Conservation (phyloP, 2,329 filamentous ascomycete species). For the Fusarium sp. region DNA sequence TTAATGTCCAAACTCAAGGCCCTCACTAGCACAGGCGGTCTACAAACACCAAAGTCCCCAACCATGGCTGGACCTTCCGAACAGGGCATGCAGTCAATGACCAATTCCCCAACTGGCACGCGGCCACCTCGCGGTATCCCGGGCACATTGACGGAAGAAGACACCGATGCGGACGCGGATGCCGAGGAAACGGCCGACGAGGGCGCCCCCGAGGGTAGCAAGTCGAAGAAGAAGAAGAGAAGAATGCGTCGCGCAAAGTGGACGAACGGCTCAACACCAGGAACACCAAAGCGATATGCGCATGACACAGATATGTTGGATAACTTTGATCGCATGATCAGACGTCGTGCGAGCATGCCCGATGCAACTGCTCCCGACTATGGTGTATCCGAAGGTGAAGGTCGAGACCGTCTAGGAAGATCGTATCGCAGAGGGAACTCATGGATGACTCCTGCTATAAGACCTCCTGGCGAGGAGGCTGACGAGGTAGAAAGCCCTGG, state of each 20-base stretch:
- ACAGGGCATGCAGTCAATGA: slow-evolving; percentile 57
- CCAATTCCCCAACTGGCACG: slow-evolving; percentile 64
- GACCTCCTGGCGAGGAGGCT: slow-evolving; percentile 64
- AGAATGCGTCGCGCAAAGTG: slow-evolving; percentile 72
- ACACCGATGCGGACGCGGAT: slow-evolving; percentile 72
- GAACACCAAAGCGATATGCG: slow-evolving; percentile 69
- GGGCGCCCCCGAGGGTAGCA: slow-evolving; percentile 58
- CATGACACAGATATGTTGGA: slow-evolving; percentile 60
- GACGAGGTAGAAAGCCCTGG: slow-evolving; percentile 69
- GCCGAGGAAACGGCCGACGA: slow-evolving; percentile 92
- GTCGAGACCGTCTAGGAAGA: slow-evolving; percentile 71
- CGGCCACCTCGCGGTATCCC: slow-evolving; percentile 66
- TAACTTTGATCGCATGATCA: slow-evolving; percentile 66
- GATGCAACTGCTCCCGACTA: slow-evolving; percentile 72
- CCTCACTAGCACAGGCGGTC: slow-evolving; percentile 70
- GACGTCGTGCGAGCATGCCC: slow-evolving; percentile 77
- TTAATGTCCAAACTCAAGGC: slow-evolving; percentile 87
- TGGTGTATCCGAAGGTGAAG: slow-evolving; percentile 83
- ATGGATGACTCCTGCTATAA: slow-evolving; percentile 68
- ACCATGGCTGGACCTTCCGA: slow-evolving; percentile 51
- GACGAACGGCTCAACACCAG: slow-evolving; percentile 75
- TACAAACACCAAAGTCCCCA: slow-evolving; percentile 64
- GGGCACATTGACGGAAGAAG: slow-evolving; percentile 68
- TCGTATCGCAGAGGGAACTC: slow-evolving; percentile 71
- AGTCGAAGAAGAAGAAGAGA: slow-evolving; percentile 70